These are phyloP conservation scores for Tricholoma hemisulphureum DNA, from an alignment of 768 basidiomycete species.

Conservation along the genomic window DNA sequence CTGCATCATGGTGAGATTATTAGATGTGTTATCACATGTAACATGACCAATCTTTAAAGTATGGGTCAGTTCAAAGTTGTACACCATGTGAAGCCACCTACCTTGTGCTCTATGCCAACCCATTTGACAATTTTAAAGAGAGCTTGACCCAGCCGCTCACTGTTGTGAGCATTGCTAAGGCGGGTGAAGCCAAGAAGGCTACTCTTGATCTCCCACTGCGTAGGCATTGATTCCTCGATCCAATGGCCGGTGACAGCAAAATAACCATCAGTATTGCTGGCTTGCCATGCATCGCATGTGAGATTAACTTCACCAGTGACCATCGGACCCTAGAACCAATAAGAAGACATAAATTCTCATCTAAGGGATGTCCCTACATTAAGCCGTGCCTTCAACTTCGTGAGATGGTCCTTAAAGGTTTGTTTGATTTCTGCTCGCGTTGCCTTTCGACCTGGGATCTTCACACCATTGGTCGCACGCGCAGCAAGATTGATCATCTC, in stretches of 20 bases:
- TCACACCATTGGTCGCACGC: no score
- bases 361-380: no score
- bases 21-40: neutral
- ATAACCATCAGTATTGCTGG: neutral
- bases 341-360: no score
- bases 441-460: no score
- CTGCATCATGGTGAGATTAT: neutral
- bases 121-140: neutral
- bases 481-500: no score
- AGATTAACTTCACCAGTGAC: no score
- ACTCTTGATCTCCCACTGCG: conserved; percentile 26
- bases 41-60: no score
- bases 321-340: no score
- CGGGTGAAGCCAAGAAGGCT: conserved; percentile 34
- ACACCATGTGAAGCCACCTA: neutral
- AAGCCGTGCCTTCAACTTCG: no score
- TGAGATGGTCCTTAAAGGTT: no score
- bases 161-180: conserved; percentile 39
- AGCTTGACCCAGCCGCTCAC: conserved; percentile 28
- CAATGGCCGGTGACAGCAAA: neutral
- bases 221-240: neutral
- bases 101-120: neutral
- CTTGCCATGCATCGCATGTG: conserved; percentile 8
- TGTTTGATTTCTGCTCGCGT: no score
- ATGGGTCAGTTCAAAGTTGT: neutral